A percentile compares a stretch with the other conserved stretches of the same genome.
Evolutionary conservation across 2,329 filamentous ascomycete genomes (phyloP).

Genomic region (Microsporum ferrugineum): DNA sequence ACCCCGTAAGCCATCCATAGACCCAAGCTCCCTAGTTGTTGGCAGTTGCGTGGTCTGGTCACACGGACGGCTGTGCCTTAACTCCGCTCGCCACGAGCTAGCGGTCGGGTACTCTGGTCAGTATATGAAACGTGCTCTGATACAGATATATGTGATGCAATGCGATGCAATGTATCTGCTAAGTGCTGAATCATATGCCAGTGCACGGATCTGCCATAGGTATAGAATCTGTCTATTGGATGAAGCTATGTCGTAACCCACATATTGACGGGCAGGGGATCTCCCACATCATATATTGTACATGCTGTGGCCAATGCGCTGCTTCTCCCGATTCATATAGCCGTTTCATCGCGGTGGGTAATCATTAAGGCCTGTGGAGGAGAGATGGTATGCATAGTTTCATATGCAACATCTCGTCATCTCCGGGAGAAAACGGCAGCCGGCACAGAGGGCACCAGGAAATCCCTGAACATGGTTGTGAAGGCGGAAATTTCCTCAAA

Average conservation of each 20-base stretch:
- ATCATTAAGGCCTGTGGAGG: not conserved
- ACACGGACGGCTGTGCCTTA: not conserved
- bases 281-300: not conserved
- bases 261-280: not conserved
- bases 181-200: not conserved
- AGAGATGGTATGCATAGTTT: not conserved
- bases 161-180: not conserved
- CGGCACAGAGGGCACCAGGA: not conserved
- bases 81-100: not conserved
- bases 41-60: not conserved
- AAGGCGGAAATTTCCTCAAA: not conserved
- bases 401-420: not conserved
- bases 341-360: not conserved
- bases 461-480: not conserved
- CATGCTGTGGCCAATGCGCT: not conserved
- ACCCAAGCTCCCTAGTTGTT: not conserved
- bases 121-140: not conserved
- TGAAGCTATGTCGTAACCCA: not conserved
- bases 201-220: not conserved
- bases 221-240: not conserved
- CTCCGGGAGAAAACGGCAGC: not conserved
- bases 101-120: not conserved
- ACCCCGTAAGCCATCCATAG: not conserved
- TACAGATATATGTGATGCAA: not conserved
- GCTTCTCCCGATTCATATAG: not conserved